Evolutionary conservation across 73 alveolate genomes (phyloP).

Genomic region (Uronychia binucleata): DNA sequence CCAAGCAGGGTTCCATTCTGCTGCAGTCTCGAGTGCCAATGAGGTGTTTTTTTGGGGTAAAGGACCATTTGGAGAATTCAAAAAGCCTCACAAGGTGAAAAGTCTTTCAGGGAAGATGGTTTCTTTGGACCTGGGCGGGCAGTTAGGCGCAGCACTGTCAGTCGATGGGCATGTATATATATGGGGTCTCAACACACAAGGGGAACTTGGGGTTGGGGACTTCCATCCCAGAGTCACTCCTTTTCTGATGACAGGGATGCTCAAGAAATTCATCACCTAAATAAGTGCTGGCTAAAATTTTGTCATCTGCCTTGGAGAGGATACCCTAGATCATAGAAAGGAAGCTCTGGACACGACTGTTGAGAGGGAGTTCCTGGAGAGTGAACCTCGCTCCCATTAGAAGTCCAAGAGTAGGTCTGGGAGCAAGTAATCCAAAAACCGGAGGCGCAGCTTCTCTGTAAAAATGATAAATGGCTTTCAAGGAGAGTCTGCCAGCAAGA

Average conservation of each 20-base stretch:
- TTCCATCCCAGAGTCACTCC: slow-evolving; percentile 51
- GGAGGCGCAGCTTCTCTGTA: no score
- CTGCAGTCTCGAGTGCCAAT: slow-evolving; percentile 33
- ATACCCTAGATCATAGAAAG: no score
- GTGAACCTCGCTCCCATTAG: no score
- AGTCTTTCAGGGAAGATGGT: slow-evolving; percentile 11
- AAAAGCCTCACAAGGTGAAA: slow-evolving; percentile 55
- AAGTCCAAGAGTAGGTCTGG: no score
- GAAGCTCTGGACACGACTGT: no score
- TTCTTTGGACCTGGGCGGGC: slow-evolving; percentile 33
- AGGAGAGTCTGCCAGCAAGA: no score
- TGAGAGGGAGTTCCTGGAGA: no score
- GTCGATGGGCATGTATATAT: slow-evolving; percentile 37
- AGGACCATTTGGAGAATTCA: slow-evolving; percentile 65
- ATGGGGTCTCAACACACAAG: slow-evolving; percentile 71
- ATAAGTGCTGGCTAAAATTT: slow-evolving; percentile 21
- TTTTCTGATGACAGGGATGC: slow-evolving; percentile 16
- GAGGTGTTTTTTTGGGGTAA: slow-evolving; percentile 65
- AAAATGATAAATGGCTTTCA: no score
- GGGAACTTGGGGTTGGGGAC: slow-evolving; percentile 71
- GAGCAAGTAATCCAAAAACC: no score
- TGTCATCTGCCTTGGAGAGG: slow-evolving; percentile 34
- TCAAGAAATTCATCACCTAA: slow-evolving; percentile 32
- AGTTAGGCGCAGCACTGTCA: slow-evolving; percentile 7
- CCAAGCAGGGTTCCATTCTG: slow-evolving; percentile 64